phyloP scores from a whole-genome alignment of 306 rosid species.

The Senna siamea region DNA sequence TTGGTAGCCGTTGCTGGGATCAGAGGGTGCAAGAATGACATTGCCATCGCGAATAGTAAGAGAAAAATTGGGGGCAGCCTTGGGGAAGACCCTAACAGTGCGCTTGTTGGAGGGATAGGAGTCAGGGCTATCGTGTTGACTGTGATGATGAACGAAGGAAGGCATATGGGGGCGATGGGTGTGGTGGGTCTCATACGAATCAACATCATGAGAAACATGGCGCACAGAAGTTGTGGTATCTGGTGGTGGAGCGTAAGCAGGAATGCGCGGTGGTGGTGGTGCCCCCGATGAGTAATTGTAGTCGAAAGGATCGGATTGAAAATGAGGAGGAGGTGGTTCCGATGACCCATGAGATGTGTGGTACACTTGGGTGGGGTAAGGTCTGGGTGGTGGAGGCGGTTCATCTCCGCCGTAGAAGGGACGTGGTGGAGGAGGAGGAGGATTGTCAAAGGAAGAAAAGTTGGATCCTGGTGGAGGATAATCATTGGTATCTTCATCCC shows the following conservation, averaged over 20 bases:
- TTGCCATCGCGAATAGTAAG: conserved; percentile 60
- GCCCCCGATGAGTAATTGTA: conserved; percentile 36
- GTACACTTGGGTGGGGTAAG: conserved; percentile 32
- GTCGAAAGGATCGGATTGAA: conserved; percentile 18
- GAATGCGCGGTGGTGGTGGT: conserved; percentile 31
- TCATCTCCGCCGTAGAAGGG: no score
- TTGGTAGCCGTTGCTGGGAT: conserved; percentile 60
- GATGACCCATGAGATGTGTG: conserved; percentile 43
- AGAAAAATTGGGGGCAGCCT: conserved; percentile 60
- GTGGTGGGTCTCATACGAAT: conserved; percentile 28
- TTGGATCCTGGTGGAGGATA: conserved; percentile 45
- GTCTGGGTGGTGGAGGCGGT: background rate
- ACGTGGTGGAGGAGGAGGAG: no score
- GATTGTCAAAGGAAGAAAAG: conserved; percentile 35
- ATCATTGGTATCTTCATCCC: conserved; percentile 1
- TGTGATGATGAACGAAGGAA: conserved; percentile 43
- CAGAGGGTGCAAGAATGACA: conserved; percentile 59
- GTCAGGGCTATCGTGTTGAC: conserved; percentile 35
- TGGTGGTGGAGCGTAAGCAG: conserved; percentile 29
- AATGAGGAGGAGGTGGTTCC: conserved; percentile 27
- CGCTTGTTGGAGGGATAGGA: conserved; percentile 41
- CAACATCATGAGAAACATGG: conserved; percentile 47
- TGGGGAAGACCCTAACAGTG: conserved; percentile 53
- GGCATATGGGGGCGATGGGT: conserved; percentile 35
- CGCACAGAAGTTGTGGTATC: conserved; percentile 28